Percentiles rank a stretch among this genome's conserved stretches.
phyloP scores from a whole-genome alignment of 306 rosid genomes.

The Hippophae tibetana region DNA sequence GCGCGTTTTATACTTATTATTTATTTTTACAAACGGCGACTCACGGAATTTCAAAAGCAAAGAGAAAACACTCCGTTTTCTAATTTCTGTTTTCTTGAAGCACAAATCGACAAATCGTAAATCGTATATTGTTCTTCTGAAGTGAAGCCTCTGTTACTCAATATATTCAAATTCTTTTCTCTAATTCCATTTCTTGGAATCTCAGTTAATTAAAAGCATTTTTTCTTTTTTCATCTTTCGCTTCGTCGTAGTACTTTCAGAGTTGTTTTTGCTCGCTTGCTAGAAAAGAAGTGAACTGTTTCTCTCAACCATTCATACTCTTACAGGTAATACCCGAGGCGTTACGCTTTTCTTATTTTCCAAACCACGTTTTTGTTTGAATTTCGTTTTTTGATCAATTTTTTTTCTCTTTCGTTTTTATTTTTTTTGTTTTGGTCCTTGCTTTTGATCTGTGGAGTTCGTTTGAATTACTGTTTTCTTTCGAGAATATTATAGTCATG shows the following conservation, averaged over 20 bases:
- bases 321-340: constrained; percentile 31
- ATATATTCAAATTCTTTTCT: constrained; percentile 13
- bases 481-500: constrained; percentile 8
- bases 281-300: constrained; percentile 14
- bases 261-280: constrained; percentile 6
- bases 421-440: constrained; percentile 4
- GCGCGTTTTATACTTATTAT: background rate
- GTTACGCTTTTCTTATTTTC: constrained; percentile 9
- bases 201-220: constrained; percentile 11
- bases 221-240: background rate
- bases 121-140: constrained; percentile 1
- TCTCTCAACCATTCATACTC: constrained; percentile 9
- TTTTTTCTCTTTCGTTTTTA: constrained; percentile 15
- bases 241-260: constrained; percentile 16
- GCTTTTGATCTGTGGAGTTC: constrained; percentile 15
- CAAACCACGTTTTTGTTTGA: constrained; percentile 17
- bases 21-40: constrained; percentile 13
- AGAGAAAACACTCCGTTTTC: background rate
- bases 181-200: constrained; percentile 20
- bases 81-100: background rate
- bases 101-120: background rate
- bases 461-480: constrained; percentile 23
- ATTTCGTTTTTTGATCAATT: constrained; percentile 6
- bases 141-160: constrained; percentile 1
- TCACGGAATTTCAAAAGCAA: constrained; percentile 17